A percentile compares a stretch with the other conserved stretches of the same genome.
Evolutionary conservation across 805 yeast genomes (phyloP).

Genomic region (Lipomyces mesembrius): DNA sequence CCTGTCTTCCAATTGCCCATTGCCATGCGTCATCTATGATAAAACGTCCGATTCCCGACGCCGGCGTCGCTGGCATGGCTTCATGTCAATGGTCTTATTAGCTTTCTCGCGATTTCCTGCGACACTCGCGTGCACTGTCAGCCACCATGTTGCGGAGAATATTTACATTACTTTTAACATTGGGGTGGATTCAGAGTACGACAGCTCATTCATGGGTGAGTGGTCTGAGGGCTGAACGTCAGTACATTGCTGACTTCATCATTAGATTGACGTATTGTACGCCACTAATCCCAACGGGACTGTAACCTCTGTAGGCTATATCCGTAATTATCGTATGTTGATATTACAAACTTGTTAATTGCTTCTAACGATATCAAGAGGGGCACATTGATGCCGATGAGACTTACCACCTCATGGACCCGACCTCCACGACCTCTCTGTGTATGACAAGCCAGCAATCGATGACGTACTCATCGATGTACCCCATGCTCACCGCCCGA

Average conservation of each 20-base stretch:
- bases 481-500: slow-evolving; percentile 36
- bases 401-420: slow-evolving; percentile 36
- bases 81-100: neutral
- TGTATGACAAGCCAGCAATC: slow-evolving; percentile 31
- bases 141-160: neutral
- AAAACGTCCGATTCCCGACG: neutral
- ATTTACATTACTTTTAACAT: neutral
- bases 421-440: slow-evolving; percentile 20
- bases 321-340: slow-evolving; percentile 28
- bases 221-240: too few relatives aligned
- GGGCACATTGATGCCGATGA: slow-evolving; percentile 37
- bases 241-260: neutral
- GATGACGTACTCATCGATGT: slow-evolving; percentile 29
- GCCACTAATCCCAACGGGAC: slow-evolving; percentile 28
- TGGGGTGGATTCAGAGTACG: neutral
- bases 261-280: slow-evolving; percentile 25
- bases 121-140: neutral
- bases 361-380: slow-evolving; percentile 3
- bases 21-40: neutral
- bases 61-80: neutral
- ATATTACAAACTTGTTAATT: neutral
- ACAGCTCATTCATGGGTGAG: slow-evolving; percentile 34
- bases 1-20: neutral
- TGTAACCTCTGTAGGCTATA: slow-evolving; percentile 33
- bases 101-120: neutral